Conservation (phyloP, 2,329 filamentous ascomycete species). For the Trichoderma sp. region DNA sequence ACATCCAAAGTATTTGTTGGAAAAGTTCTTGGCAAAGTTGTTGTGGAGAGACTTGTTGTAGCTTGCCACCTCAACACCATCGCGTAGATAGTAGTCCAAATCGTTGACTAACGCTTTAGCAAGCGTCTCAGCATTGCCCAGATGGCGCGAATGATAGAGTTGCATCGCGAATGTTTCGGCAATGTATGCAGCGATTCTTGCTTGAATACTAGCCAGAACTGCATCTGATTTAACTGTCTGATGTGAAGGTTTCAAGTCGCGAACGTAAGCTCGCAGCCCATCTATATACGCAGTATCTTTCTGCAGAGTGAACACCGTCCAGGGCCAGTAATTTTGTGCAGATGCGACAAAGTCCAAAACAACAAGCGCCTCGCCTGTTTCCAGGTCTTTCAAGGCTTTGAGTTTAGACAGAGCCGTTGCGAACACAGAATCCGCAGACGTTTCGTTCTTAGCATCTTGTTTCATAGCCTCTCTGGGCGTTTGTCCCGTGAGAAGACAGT, state of each 20-base stretch:
- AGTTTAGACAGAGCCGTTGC: conserved; percentile 73
- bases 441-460: conserved; percentile 54
- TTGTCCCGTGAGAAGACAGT: conserved; percentile 86
- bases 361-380: conserved; percentile 68
- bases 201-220: conserved; percentile 62
- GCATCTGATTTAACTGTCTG: conserved; percentile 59
- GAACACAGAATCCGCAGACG: conserved; percentile 67
- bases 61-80: conserved; percentile 75
- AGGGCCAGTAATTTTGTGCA: conserved; percentile 93
- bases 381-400: conserved; percentile 64
- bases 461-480: conserved; percentile 77
- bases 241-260: conserved; percentile 56
- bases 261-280: conserved; percentile 71
- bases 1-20: conserved; percentile 73
- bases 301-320: conserved; percentile 81
- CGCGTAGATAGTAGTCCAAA: conserved; percentile 77
- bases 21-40: conserved; percentile 84
- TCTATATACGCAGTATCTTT: conserved; percentile 75
- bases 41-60: conserved; percentile 88
- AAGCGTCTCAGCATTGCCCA: conserved; percentile 66
- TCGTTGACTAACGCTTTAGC: conserved; percentile 74
- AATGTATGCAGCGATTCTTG: conserved; percentile 76
- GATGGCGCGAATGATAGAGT: conserved; percentile 81
- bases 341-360: conserved; percentile 86
- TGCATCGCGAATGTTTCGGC: conserved; percentile 91